phyloP scores from a whole-genome alignment of 2,329 filamentous ascomycete species.

The Beauveria varroae region DNA sequence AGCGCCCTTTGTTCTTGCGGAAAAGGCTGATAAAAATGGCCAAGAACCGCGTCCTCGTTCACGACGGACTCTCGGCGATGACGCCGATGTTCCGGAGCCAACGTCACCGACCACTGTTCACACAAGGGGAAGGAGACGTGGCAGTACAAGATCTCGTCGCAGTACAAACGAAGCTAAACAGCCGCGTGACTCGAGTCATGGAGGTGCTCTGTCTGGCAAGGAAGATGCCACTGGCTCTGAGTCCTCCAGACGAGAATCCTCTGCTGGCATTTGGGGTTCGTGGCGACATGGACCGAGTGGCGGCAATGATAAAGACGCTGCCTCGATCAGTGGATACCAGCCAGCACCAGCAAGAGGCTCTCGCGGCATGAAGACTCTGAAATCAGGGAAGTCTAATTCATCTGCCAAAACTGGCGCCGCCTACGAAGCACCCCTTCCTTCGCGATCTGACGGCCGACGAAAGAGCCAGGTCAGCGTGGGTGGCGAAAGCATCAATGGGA shows the following conservation, averaged over 20 bases:
- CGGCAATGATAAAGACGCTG: slow-evolving; percentile 48
- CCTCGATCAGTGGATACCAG: slow-evolving; percentile 59
- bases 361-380: slow-evolving; percentile 84
- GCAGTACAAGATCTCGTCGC: slow-evolving; percentile 25
- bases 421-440: slow-evolving; percentile 42
- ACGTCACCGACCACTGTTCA: slow-evolving; percentile 31
- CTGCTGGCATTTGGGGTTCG: slow-evolving; percentile 59
- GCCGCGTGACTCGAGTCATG: slow-evolving; percentile 13
- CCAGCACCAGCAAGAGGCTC: slow-evolving; percentile 52
- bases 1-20: slow-evolving; percentile 33
- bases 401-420: slow-evolving; percentile 42
- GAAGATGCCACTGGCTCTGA: slow-evolving; percentile 23
- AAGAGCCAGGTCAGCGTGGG: slow-evolving; percentile 41
- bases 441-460: slow-evolving; percentile 44
- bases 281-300: slow-evolving; percentile 55
- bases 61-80: slow-evolving; percentile 16
- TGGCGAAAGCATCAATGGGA: slow-evolving; percentile 21
- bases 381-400: slow-evolving; percentile 61
- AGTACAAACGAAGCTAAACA: slow-evolving; percentile 9
- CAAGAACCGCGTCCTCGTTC: slow-evolving; percentile 14
- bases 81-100: slow-evolving; percentile 19
- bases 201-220: slow-evolving; percentile 18
- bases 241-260: slow-evolving; percentile 36
- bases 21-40: slow-evolving; percentile 19
- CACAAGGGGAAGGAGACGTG: slow-evolving; percentile 39